Evolutionary conservation across 768 basidiomycete species (phyloP), one percentile per base, ranked within the genome.

Genomic region (Hypholoma fasciculare): DNA sequence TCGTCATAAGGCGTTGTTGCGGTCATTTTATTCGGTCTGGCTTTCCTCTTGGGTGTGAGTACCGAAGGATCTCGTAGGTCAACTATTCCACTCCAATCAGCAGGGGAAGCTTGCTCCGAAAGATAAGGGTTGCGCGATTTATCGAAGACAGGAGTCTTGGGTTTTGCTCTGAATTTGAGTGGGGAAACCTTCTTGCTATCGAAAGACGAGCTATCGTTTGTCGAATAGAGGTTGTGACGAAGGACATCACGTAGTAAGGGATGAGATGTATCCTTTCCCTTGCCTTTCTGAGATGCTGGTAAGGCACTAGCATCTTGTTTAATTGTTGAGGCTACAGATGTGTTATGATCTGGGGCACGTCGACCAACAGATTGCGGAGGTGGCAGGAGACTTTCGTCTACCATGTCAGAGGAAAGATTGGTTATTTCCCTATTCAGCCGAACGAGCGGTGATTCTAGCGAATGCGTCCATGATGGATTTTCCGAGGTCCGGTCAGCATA

Each of bases 371-470:
- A 63, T 11, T 65, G 57, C 27, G 63, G 63, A 23, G 63, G 63
- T 17, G 58, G 56, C 36, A 57, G 19, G 4, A 61, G 51, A 38
- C 60, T 64, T 17, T 61, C 54, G n/a, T 60, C 57, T 2, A 60
- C 49, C 38, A 81, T 80, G 17, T 82, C 79, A 30, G 70, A 71
- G 5, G 81, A 74, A 42, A 90, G 79, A 11, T 79, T 79, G 56
- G 81, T 81, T 1, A 91, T 73, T 46, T 89, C 84, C 40, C 83
- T 78, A 62, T 84, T 85, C 54, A 91, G 77, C 19, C 85, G 81
- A 23, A 85, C 79, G 42, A 92, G 79, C 7, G 93, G 90, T 0
- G 86, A 87, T 67, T 92, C 89, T 58, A 93, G 67, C 3, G 89
- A 87, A 6, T 80, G 76, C n/a, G 81, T 80, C 90, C 90, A 94